Base-by-base conservation (phyloP, 2,329 filamentous ascomycete species). In the Paramyrothecium sp. region DNA sequence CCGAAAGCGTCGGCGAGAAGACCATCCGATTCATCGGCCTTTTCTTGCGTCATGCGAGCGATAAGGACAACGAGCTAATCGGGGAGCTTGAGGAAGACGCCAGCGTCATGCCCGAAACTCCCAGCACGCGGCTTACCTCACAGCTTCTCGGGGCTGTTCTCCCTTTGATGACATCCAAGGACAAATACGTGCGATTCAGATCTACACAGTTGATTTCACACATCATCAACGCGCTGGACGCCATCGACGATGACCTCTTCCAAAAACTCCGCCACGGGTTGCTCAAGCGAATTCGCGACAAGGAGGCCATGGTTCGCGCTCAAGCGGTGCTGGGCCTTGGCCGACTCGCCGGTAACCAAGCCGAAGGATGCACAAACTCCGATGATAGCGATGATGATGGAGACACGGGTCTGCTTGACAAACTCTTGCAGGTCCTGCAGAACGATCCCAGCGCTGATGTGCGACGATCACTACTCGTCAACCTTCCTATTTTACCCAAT, bases 391-490 rank as follows among this genome's bases (percentile, higher is more conserved):
- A 90, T 33, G 81, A 80, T 21, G 81, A 82, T 21, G 80, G 82
- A 12, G 82, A 84, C 12, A 86, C 84, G 10, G 89, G 90, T 10
- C 80, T 97, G 44, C 78, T 97, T 22, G 87, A 90, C 58, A 96
- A 92, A 73, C 84, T 98, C 4, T 79, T 97, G 11, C 90, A 96
- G 65, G 89, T 96, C 30, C 82, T 98, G 64, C 92, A 96, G 70
- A 95, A 98, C 65, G 95, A 99, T 66, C 90, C 94, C 0, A 96
- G 92, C 64, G 92, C 94, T 2, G 95, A 99, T 67, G 95, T 99
- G 38, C 85, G 95, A 63, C 87, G 93, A 60, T 92, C 92, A 10
- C 82, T 99, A 12, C 82, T 99, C 3, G 83, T 95, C 48, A 98
- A 98, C 66, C 81, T 99, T n/a, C 92, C 93, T 0, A 88, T 97